These are phyloP conservation scores for Megacollybia platyphylla DNA, from an alignment of 1,284 basidiomycete species.

Conservation along the genomic window DNA sequence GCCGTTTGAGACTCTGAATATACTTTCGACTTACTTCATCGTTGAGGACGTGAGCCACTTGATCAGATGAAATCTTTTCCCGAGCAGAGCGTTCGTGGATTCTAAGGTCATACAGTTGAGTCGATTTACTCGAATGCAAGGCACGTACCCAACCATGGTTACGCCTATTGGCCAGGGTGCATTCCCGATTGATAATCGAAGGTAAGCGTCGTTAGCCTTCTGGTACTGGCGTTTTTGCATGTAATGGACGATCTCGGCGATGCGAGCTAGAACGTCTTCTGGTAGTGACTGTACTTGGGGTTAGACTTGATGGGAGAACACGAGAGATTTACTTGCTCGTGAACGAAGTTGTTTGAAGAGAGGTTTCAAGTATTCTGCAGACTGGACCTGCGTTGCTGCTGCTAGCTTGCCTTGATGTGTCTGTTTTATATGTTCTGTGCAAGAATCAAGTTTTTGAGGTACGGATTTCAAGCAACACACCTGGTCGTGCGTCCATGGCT, in stretches of 20 bases:
- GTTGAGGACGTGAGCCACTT: constrained; percentile 96
- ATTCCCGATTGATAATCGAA: constrained; percentile 94
- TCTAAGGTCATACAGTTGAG: constrained; percentile 24
- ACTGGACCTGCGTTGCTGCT: constrained; percentile 91
- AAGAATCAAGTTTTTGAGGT: constrained; percentile 3
- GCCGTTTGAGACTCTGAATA: constrained; percentile 94
- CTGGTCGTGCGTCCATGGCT: constrained; percentile 84
- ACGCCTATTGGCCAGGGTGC: constrained; percentile 99
- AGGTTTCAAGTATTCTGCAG: constrained; percentile 93
- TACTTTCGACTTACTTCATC: constrained; percentile 99
- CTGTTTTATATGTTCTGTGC: constrained; percentile 62
- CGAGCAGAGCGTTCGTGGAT: constrained; percentile 96
- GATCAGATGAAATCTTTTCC: constrained; percentile 94
- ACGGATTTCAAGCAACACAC: constrained; percentile 23
- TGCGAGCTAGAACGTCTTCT: constrained; percentile 75
- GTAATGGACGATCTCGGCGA: constrained; percentile 92
- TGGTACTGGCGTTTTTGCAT: constrained; percentile 96
- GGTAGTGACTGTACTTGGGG: constrained; percentile 51
- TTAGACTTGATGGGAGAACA: constrained; percentile 3
- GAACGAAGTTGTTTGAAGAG: constrained; percentile 85
- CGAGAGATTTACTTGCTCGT: constrained; percentile 41
- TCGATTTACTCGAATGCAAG: not conserved
- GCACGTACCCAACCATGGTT: constrained; percentile 88
- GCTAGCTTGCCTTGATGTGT: constrained; percentile 89
- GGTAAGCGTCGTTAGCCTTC: constrained; percentile 91